Evolutionary conservation across 768 basidiomycete species (phyloP), one percentile per base, ranked within the genome.

Genomic region (Amanita pallidorosea): DNA sequence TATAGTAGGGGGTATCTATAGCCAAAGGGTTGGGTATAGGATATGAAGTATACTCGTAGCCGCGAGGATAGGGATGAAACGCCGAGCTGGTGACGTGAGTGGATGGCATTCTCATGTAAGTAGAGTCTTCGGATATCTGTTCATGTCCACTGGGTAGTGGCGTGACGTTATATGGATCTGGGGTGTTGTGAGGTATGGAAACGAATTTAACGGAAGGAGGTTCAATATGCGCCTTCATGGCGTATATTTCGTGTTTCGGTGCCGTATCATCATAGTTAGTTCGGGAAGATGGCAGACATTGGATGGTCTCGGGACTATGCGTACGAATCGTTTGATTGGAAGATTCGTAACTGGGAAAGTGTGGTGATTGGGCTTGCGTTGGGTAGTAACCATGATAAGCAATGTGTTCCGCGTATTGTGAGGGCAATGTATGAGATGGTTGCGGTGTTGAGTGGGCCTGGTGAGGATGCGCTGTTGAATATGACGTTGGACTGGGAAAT

Each of bases 401-500:
- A 37, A 27, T 22, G 18, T 40, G 43, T 27, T 45, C 50, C 5
- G 35, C 5, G 25, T 51, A 51, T 45, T 27, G 31, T 8, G 42
- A 35, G 7, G 31, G 25, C 17, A 25, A 15, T 7, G 34, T 1
- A 33, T 33, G 49, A 17, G 31, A 5, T 11, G 25, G 27, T 36
- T 51, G 43, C 13, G 33, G 31, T 23, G 23, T 33, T 23, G 13
- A 4, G 31, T 43, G 20, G 37, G 43, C 4, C 15, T 45, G 42
- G 43, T 36, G 25, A 25, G 29, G 35, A 44, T 43, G 23, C 20
- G 33, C 18, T 51, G 27, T 11, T 51, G 50, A 43, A 23, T 51
- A 44, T 11, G 17, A 11, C 3, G 50, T 22, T n/a, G 50, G 50
- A 45, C 42, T 59, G 13, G 72, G 65, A 56, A 70, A 73, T 3